Conservation (phyloP, 768 basidiomycete species). For the Dioszegia hungarica region DNA sequence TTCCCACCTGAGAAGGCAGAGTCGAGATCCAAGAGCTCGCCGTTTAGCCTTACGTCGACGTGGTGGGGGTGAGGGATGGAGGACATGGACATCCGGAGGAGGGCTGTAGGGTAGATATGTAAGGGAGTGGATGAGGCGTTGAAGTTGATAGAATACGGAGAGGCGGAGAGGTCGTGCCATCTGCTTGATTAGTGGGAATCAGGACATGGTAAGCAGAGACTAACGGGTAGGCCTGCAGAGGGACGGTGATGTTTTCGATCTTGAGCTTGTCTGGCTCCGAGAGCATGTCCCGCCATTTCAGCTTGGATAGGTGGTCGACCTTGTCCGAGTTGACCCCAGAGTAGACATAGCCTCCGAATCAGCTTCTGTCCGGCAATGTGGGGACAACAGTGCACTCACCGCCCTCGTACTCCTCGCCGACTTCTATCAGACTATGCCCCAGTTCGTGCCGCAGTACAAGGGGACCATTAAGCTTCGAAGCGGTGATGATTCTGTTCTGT, state of each 20-base stretch:
- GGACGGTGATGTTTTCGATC: slow-evolving; percentile 39
- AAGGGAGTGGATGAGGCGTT: slow-evolving; percentile 12
- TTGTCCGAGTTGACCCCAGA: slow-evolving; percentile 39
- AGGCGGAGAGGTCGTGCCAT: slow-evolving; percentile 33
- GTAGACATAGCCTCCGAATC: slow-evolving; percentile 32
- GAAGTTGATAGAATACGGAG: slow-evolving; percentile 27
- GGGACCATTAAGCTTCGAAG: slow-evolving; percentile 43
- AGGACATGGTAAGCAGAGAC: slow-evolving; percentile 1
- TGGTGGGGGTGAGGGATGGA: slow-evolving; percentile 38
- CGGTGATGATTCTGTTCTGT: slow-evolving; percentile 40
- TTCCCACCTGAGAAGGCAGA: slow-evolving; percentile 7
- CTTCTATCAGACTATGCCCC: slow-evolving; percentile 44
- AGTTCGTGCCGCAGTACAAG: slow-evolving; percentile 45
- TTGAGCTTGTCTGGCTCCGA: slow-evolving; percentile 17
- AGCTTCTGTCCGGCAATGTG: neutral
- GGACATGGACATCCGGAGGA: slow-evolving; percentile 40
- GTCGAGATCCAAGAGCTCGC: slow-evolving; percentile 12
- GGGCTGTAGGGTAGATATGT: slow-evolving; percentile 29
- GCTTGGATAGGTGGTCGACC: slow-evolving; percentile 15
- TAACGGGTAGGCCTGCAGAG: slow-evolving; percentile 44
- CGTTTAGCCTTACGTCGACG: slow-evolving; percentile 26
- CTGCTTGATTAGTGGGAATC: slow-evolving; percentile 10
- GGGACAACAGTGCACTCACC: slow-evolving; percentile 17
- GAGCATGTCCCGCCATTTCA: slow-evolving; percentile 37
- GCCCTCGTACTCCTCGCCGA: slow-evolving; percentile 47